Evolutionary conservation across 75 land plant species (phyloP).

Genomic region (Cryptomeria japonica): DNA sequence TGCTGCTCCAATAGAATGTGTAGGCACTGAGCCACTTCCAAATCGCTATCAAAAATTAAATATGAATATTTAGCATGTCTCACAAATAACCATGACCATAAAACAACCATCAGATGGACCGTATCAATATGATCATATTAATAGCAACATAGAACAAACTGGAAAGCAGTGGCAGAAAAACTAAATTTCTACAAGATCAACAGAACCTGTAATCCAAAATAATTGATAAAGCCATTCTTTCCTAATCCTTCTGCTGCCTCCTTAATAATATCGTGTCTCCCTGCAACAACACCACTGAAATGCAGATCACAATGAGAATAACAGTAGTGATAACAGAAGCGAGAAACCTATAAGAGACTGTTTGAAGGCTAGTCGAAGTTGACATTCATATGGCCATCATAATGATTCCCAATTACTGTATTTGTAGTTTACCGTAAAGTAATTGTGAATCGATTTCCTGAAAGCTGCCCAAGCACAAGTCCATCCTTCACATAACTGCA

Average conservation of each 20-base stretch:
- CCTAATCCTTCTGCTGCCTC: conserved; percentile 68
- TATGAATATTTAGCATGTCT: conserved; percentile 9
- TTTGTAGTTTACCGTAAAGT: conserved; percentile 69
- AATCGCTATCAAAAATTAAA: conserved; percentile 62
- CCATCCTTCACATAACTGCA: conserved; percentile 84
- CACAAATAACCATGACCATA: background rate
- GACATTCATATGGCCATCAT: background rate
- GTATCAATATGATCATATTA: background rate
- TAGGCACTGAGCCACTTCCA: conserved; percentile 91
- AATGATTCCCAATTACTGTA: background rate
- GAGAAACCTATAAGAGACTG: background rate
- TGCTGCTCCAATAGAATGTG: conserved; percentile 81
- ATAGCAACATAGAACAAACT: background rate
- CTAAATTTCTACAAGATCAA: background rate
- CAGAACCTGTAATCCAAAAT: conserved; percentile 91
- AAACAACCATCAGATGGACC: background rate
- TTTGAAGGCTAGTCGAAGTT: background rate
- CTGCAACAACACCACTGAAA: conserved; percentile 81
- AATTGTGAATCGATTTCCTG: conserved; percentile 86
- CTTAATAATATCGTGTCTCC: conserved; percentile 59
- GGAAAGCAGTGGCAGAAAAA: background rate
- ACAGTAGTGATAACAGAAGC: background rate
- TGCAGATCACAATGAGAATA: background rate
- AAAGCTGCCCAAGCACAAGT: conserved; percentile 83
- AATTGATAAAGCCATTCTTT: conserved; percentile 88